Base-by-base conservation (phyloP, 805 yeast species). In the Wickerhamomyces tratensis region DNA sequence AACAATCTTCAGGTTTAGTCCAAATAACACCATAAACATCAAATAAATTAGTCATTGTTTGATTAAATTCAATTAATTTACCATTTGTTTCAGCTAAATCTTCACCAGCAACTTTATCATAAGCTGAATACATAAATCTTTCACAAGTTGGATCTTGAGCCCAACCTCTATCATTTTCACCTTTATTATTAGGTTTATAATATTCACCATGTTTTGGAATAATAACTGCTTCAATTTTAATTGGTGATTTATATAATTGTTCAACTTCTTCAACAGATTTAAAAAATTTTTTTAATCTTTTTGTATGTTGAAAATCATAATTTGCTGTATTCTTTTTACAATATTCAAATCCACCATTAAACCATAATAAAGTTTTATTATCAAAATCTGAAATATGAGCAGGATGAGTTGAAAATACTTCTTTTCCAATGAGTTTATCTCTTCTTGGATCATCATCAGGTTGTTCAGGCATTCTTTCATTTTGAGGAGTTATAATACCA, bases 391-490 rank as follows among this genome's bases (percentile, higher is more conserved):
- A 60, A 11, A 78, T 49, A 53, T 78, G 84, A 2, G 74, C 81
- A 0, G 84, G 82, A 52, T 77, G 83, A 30, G 76, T 72, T 0
- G 81, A 71, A 51, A 83, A 77, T 14, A 77, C 49, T 50, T 76
- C 79, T 25, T 63, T 58, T 1, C 58, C 46, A 33, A 51, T 50
- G 39, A 45, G 54, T 11, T 27, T 20, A 57, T 57, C 20, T 47
- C 47, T 8, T 52, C 49, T 4, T 14, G 31, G 25, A 55, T 5
- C 2, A 49, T 55, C 46, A 50, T 49, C 38, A 50, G 49, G 38
- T 25, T 36, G 42, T 45, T 36, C 64, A 25, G 12, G 20, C 25
- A 36, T 14, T 63, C 41, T 57, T 40, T 51, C 62, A 63, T 15
- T 5, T 5, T 25, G 12, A 5, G 42, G 49, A 9, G 48, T 45